Evolutionary conservation across 371 early-diverging fungal species (phyloP).

Genomic region (Apophysomyces trapeziformis): DNA sequence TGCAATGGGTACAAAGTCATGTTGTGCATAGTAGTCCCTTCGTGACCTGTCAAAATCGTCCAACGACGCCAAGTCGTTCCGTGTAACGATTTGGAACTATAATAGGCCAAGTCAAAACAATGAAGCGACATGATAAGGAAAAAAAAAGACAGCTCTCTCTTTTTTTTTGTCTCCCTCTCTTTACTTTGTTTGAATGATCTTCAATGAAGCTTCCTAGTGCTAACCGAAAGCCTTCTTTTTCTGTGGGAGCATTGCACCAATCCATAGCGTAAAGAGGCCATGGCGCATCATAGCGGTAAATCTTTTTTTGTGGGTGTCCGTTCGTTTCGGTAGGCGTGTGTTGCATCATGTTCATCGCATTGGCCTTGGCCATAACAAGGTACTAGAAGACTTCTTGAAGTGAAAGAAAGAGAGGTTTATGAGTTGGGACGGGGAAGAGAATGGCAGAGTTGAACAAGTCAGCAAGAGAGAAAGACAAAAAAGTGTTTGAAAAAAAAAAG

Average conservation of each 20-base stretch:
- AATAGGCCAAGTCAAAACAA: slow-evolving; percentile 6
- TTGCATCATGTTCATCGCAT: slow-evolving; percentile 6
- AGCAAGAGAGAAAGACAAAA: background rate
- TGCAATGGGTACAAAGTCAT: slow-evolving; percentile 77
- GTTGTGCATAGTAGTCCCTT: slow-evolving; percentile 29
- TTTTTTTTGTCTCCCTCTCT: background rate
- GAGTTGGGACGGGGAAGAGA: no score
- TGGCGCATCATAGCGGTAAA: slow-evolving; percentile 83
- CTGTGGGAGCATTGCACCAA: slow-evolving; percentile 77
- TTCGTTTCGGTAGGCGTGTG: slow-evolving; percentile 2
- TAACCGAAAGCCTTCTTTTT: slow-evolving; percentile 71
- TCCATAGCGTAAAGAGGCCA: slow-evolving; percentile 88
- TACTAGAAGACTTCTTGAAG: background rate
- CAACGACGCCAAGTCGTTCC: slow-evolving; percentile 50
- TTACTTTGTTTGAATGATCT: slow-evolving; percentile 81
- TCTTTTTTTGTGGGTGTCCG: slow-evolving; percentile 58
- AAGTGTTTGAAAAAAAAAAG: slow-evolving; percentile 6
- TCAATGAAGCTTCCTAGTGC: slow-evolving; percentile 87
- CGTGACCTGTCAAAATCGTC: slow-evolving; percentile 25
- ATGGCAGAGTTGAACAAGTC: no score
- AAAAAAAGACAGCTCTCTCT: no score
- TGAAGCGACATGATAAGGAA: background rate
- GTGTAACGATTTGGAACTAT: slow-evolving; percentile 68
- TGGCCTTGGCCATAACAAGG: slow-evolving; percentile 9
- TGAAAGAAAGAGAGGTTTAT: slow-evolving; percentile 7